These are phyloP conservation scores for Xerocomellus chrysenteron DNA, from an alignment of 768 basidiomycete genomes.

Conservation along the genomic window DNA sequence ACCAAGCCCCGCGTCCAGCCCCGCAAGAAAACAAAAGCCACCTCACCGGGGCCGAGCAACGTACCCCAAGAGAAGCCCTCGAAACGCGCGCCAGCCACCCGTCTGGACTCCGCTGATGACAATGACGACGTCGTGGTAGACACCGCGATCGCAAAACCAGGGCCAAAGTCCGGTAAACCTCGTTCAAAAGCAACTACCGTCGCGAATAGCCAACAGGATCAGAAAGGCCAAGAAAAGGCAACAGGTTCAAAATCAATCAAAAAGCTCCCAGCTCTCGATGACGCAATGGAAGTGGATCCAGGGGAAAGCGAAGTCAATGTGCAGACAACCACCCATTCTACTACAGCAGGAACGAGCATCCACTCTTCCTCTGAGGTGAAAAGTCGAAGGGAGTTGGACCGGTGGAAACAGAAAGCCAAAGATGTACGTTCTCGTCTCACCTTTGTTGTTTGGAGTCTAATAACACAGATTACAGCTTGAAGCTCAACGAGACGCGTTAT, in stretches of 20 bases:
- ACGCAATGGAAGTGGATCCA: slow-evolving; percentile 17
- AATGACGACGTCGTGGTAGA: slow-evolving; percentile 1
- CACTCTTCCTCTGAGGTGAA: slow-evolving; percentile 14
- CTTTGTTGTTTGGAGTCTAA: neutral
- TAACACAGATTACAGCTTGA: slow-evolving; percentile 26
- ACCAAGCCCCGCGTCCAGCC: slow-evolving; percentile 17
- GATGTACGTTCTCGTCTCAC: slow-evolving; percentile 15
- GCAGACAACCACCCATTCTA: slow-evolving; percentile 1
- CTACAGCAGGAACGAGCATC: slow-evolving; percentile 7
- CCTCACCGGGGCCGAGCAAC: slow-evolving; percentile 15
- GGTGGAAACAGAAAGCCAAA: slow-evolving; percentile 32
- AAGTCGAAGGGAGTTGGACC: slow-evolving; percentile 26
- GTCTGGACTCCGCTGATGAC: neutral
- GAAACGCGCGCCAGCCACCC: slow-evolving; percentile 9
- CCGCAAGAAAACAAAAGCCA: slow-evolving; percentile 18
- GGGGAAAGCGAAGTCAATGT: slow-evolving; percentile 1
- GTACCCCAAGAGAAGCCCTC: slow-evolving; percentile 14
- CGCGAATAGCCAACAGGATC: slow-evolving; percentile 4
- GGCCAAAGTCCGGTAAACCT: slow-evolving; percentile 15
- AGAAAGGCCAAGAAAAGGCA: slow-evolving; percentile 11
- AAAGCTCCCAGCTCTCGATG: slow-evolving; percentile 4
- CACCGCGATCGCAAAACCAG: neutral
- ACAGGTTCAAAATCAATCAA: slow-evolving; percentile 9
- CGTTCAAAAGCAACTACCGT: slow-evolving; percentile 10
- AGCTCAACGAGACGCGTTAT: slow-evolving; percentile 46